These are phyloP conservation scores for Schoenoplectus triqueter DNA, from an alignment of 202 grass and related monocot species.

Conservation along the genomic window DNA sequence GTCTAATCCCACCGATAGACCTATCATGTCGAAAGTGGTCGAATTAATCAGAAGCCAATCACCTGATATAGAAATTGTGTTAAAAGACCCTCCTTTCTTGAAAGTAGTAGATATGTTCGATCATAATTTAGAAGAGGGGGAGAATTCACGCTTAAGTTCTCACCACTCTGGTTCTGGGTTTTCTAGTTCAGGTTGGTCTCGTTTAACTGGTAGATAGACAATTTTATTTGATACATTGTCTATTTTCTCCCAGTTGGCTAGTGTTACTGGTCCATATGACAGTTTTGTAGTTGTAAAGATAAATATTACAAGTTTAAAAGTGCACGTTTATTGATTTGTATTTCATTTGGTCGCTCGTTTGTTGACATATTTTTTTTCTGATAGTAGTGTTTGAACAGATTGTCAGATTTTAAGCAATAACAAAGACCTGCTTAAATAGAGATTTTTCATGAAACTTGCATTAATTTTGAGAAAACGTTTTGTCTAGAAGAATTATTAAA, in stretches of 20 bases:
- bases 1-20: constrained; percentile 56
- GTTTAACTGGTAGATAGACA: constrained; percentile 63
- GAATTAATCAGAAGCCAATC: constrained; percentile 64
- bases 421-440: no score
- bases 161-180: constrained; percentile 46
- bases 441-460: no score
- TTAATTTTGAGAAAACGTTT: no score
- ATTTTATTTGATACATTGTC: neutral
- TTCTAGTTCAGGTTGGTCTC: constrained; percentile 66
- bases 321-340: no score
- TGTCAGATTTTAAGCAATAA: no score
- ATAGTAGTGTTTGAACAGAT: no score
- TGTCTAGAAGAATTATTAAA: no score
- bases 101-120: constrained; percentile 50
- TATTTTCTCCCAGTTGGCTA: neutral
- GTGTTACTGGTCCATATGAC: neutral
- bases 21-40: constrained; percentile 77
- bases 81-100: constrained; percentile 72
- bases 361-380: no score
- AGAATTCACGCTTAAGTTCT: constrained; percentile 54
- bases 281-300: no score
- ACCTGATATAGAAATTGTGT: constrained; percentile 51
- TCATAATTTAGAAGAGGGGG: constrained; percentile 48
- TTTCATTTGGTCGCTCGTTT: no score
- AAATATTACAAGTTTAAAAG: no score